A percentile compares a stretch with the other conserved stretches of the same genome.
Evolutionary conservation across 2,329 filamentous ascomycete species (phyloP).

Genomic region (Xylaria polymorpha): DNA sequence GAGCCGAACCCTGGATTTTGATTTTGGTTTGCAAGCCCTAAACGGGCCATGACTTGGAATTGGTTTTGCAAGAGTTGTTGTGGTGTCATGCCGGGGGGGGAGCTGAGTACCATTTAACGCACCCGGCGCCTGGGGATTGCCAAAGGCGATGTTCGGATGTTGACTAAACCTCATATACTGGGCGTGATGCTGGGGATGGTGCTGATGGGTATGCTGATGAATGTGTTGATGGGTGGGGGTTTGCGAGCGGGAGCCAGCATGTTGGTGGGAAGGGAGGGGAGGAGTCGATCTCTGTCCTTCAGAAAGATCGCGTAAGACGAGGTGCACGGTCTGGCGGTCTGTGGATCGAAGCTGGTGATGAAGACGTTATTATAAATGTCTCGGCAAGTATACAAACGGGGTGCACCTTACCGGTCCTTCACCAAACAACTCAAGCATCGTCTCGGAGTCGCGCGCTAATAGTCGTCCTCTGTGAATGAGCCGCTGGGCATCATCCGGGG

Average conservation of each 20-base stretch:
- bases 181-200: constrained; percentile 37
- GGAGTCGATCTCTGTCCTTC: constrained; percentile 42
- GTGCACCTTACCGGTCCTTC: constrained; percentile 60
- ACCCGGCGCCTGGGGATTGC: constrained; percentile 38
- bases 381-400: background rate
- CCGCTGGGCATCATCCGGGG: constrained; percentile 66
- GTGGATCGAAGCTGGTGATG: constrained; percentile 45
- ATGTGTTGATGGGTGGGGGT: constrained; percentile 31
- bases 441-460: constrained; percentile 65
- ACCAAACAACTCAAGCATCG: constrained; percentile 68
- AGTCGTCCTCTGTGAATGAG: constrained; percentile 71
- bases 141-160: constrained; percentile 41
- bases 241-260: constrained; percentile 32
- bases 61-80: constrained; percentile 39
- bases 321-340: constrained; percentile 49
- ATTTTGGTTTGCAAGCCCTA: constrained; percentile 52
- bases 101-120: constrained; percentile 23
- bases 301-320: constrained; percentile 50
- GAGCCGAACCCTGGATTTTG: constrained; percentile 55
- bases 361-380: constrained; percentile 28
- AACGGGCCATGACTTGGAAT: constrained; percentile 28
- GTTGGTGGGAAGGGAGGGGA: constrained; percentile 37
- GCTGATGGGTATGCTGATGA: constrained; percentile 29
- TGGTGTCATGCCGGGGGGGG: constrained; percentile 38
- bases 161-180: constrained; percentile 37